Evolutionary conservation across 2,329 filamentous ascomycete genomes (phyloP), one percentile per base, ranked within the genome.

Genomic region (Thermomyces lanuginosus): DNA sequence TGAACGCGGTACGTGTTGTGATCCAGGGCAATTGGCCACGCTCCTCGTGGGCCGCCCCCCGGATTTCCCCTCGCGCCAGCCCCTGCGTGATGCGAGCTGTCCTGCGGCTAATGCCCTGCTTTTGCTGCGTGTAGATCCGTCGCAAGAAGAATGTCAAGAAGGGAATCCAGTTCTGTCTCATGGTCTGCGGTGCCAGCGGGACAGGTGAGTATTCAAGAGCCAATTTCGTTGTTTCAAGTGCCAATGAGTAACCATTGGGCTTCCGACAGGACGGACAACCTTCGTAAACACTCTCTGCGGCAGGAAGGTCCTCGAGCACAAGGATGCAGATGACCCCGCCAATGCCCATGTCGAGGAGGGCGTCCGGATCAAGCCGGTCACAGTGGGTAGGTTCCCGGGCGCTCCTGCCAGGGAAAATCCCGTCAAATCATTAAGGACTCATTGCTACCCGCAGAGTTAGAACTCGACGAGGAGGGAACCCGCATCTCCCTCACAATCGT

Each of bases 111-210:
- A 8, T 11, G 7, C 11, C 12, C 8, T 8, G 8, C n/a, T 22
- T 23, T 10, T 22, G 11, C 24, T 22, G 14, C 13, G 8, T 23
- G 14, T 89, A 92, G 79, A 84, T 93, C 57, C 84, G 89, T 64
- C 78, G 82, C 63, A 98, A 98, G 86, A 98, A 98, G 80, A 95
- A 98, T 72, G 86, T 98, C 65, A 93, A 93, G 79, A 93, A 93
- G 73, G 89, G 89, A 55, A 95, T 98, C 54, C 89, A 98, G 69
- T 98, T 98, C 68, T 95, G 84, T 61, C 63, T 98, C 72, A 98
- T 98, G 89, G 89, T 98, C 51, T 95, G 89, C 56, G 89, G 89
- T 66, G 89, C 89, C 55, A 95, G 86, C 46, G 89, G 89, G 60
- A 95, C 89, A 61, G 89, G 83, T 92, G 73, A 50, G 69, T 37